Evolutionary conservation across 176 grass and related monocot genomes (phyloP), one percentile per base, ranked within the genome.

Genomic region (Dactylis glomerata): DNA sequence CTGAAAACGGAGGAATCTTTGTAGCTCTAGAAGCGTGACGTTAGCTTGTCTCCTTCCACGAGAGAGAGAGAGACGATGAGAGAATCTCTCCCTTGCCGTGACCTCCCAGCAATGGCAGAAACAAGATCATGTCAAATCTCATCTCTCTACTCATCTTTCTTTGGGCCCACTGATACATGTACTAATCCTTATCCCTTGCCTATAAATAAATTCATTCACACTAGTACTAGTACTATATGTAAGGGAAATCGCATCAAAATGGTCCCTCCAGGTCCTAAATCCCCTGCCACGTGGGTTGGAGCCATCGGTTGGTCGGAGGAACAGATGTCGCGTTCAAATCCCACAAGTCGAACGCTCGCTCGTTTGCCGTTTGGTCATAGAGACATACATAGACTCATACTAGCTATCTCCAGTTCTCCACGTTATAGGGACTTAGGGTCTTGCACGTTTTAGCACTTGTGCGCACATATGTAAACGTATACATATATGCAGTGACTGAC

Each of bases 81-180:
- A 41, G 77, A 70, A 73, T 90, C 83, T 66, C 61, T 22, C 67
- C 33, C 26, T 30, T 67, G 88, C 36, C 89, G 75, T 87, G 89
- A 33, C 80, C 50, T 84, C 55, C 68, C 58, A 52, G 49, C 85
- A 62, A 80, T 56, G 80, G 38, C 75, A 30, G 40, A 16, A 24
- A 77, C 79, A 65, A 75, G 57, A 87, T 74, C 73, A 54, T 46
- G 47, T 2, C 1, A 32, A 65, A 64, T 77, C 16, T 3, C 76
- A 50, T 20, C 63, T 68, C 80, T 70, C 47, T 20, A 57, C 40
- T 9, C 2, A n/a, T n/a, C n/a, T n/a, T n/a, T n/a, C n/a, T n/a
- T n/a, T n/a, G 6, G 88, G 44, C 36, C 87, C 80, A 75, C 80
- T 17, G 17, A 0, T 75, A 79, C 75, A 59, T 59, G 84, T 34